Evolutionary conservation across 1,139 yeast genomes (phyloP).

Genomic region (Yamadazyma mexicana): DNA sequence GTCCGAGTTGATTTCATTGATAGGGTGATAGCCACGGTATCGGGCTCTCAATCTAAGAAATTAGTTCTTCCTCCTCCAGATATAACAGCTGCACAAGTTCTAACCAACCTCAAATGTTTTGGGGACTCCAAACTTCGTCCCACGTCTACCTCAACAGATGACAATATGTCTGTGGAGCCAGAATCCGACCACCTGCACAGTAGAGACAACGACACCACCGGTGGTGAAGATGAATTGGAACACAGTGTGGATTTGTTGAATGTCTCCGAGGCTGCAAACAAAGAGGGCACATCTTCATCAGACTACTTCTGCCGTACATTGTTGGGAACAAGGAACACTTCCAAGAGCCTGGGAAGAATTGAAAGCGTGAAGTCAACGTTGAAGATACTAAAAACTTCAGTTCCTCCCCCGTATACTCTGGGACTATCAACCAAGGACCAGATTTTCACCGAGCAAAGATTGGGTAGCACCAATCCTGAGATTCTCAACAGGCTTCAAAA

Average conservation of each 20-base stretch:
- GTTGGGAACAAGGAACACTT: neutral
- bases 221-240: neutral
- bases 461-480: slow-evolving; percentile 19
- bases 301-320: neutral
- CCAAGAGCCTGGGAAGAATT: neutral
- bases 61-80: slow-evolving; percentile 17
- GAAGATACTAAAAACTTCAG: slow-evolving; percentile 24
- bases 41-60: slow-evolving; percentile 11
- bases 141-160: slow-evolving; percentile 11
- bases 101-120: slow-evolving; percentile 27
- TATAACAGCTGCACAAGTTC: slow-evolving; percentile 19
- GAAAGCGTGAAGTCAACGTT: neutral
- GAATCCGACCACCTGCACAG: neutral
- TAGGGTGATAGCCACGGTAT: slow-evolving; percentile 19
- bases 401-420: slow-evolving; percentile 28
- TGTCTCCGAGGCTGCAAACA: neutral
- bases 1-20: slow-evolving; percentile 48
- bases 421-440: slow-evolving; percentile 43
- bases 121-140: slow-evolving; percentile 13
- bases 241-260: neutral
- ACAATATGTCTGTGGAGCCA: slow-evolving; percentile 18
- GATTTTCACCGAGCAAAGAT: slow-evolving; percentile 34
- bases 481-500: slow-evolving; percentile 7
- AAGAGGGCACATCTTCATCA: neutral
- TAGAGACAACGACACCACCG: neutral